Evolutionary conservation across 2,329 filamentous ascomycete genomes (phyloP).

Genomic region (Fusarium torulosum): DNA sequence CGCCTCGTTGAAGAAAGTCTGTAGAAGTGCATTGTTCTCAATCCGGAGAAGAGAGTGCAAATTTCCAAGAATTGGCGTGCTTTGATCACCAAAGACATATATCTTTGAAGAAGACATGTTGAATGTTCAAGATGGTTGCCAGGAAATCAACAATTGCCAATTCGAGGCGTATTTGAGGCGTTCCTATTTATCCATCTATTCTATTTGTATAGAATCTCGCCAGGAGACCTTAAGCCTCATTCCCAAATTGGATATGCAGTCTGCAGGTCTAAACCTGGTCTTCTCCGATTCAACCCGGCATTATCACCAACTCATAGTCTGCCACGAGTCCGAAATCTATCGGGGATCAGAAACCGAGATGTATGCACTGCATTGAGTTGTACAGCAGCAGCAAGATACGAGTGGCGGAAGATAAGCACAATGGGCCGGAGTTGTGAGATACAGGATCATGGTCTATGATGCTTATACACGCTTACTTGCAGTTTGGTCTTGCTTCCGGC

Average conservation of each 20-base stretch:
- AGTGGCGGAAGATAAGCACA: background rate
- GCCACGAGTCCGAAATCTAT: background rate
- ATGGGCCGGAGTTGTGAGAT: background rate
- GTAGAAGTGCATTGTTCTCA: background rate
- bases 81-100: constrained; percentile 9
- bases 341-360: background rate
- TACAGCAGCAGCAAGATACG: background rate
- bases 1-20: background rate
- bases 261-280: background rate
- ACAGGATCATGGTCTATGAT: background rate
- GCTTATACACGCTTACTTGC: background rate
- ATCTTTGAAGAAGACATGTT: background rate
- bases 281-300: background rate
- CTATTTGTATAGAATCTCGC: background rate
- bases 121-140: background rate
- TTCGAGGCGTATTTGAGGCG: background rate
- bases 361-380: background rate
- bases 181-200: background rate
- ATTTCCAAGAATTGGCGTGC: background rate
- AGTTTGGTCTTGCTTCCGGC: background rate
- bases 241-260: background rate
- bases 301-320: background rate
- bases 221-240: background rate
- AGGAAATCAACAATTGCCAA: background rate
- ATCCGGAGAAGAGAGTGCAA: background rate